phyloP scores from a whole-genome alignment of 2,329 filamentous ascomycete species.

The Aureobasidium uvarum region DNA sequence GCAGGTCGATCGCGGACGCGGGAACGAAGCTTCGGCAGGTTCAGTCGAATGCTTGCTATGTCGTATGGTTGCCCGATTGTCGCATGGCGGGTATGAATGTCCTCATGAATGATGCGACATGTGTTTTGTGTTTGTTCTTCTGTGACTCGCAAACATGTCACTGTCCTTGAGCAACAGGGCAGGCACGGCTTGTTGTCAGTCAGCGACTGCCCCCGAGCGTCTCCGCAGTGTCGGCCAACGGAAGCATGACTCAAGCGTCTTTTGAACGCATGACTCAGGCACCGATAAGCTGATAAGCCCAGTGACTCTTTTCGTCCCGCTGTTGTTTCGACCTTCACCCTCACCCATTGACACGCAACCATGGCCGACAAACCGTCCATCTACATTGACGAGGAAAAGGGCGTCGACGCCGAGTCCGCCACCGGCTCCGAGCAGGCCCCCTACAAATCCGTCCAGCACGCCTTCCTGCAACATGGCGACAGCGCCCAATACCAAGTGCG shows the following conservation, averaged over 20 bases:
- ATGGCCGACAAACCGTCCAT: slow-evolving; percentile 48
- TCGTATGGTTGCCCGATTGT: not conserved
- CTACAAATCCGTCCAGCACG: slow-evolving; percentile 77
- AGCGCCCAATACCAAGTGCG: slow-evolving; percentile 64
- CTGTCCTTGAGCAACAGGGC: not conserved
- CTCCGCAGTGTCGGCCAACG: not conserved
- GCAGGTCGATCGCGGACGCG: too few species aligned
- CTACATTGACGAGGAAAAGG: slow-evolving; percentile 79
- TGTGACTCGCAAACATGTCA: not conserved
- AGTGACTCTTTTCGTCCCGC: slow-evolving; percentile 16
- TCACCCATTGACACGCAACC: slow-evolving; percentile 14
- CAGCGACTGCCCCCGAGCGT: not conserved
- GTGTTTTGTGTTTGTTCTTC: not conserved
- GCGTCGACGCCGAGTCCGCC: slow-evolving; percentile 59
- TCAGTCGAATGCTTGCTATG: not conserved
- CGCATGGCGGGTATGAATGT: not conserved
- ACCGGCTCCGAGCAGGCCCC: slow-evolving; percentile 59
- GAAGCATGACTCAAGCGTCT: too few species aligned
- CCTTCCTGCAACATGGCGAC: slow-evolving; percentile 69
- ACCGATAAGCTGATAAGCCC: not conserved
- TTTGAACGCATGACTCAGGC: too few species aligned
- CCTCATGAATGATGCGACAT: not conserved
- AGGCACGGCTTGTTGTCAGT: not conserved
- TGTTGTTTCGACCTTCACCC: not conserved
- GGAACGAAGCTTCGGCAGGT: not conserved